Conservation (phyloP, 345 rosid genomes). For the Camelina laxa region DNA sequence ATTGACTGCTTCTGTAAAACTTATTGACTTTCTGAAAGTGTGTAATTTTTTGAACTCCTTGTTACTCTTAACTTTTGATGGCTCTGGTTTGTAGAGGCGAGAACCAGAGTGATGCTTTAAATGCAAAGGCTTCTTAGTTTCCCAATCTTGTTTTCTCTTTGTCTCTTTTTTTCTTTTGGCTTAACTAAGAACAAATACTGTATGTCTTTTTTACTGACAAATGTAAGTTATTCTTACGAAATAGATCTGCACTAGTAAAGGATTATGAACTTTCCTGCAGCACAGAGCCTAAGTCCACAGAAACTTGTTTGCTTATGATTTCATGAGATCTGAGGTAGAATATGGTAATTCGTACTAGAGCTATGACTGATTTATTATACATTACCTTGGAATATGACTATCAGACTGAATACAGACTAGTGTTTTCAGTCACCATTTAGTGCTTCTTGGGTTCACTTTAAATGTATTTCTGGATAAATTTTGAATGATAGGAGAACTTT, state of each 20-base stretch:
- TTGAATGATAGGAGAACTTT: constrained; percentile 27
- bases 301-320: constrained; percentile 11
- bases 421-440: constrained; percentile 10
- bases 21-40: background rate
- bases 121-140: constrained; percentile 7
- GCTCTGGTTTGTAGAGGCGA: background rate
- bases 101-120: background rate
- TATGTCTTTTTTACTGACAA: background rate
- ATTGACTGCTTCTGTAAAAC: background rate
- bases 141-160: constrained; percentile 4
- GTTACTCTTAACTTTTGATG: background rate
- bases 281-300: background rate
- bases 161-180: constrained; percentile 2
- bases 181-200: background rate
- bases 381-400: background rate
- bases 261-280: constrained; percentile 19
- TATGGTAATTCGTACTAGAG: constrained; percentile 22
- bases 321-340: constrained; percentile 23
- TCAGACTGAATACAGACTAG: background rate
- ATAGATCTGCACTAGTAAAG: background rate
- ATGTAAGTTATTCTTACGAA: constrained; percentile 13
- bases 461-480: constrained; percentile 23
- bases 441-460: constrained; percentile 4
- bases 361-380: background rate
- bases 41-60: background rate